These are phyloP conservation scores for Podospora pseudocomata DNA, from an alignment of 495 filamentous ascomycete species.

Conservation along the genomic window DNA sequence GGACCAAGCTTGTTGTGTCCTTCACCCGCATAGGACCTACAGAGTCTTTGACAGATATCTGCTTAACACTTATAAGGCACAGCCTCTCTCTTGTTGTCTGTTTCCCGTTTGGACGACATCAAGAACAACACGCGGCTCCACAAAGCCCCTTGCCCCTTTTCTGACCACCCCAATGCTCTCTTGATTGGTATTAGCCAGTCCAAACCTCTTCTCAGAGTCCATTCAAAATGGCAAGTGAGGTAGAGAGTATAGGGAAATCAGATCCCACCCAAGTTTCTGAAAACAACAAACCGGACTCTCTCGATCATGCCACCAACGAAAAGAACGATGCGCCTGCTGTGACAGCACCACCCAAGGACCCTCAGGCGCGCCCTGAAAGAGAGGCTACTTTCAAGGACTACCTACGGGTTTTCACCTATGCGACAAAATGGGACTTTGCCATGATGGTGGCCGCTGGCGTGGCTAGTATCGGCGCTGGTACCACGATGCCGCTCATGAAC, in stretches of 20 bases:
- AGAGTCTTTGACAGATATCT: background rate
- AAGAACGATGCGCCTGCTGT: background rate
- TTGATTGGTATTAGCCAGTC: background rate
- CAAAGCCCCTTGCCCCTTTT: background rate
- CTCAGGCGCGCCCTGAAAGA: constrained; percentile 38
- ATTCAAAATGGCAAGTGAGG: background rate
- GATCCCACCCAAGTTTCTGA: background rate
- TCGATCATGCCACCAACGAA: background rate
- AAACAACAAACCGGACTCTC: background rate
- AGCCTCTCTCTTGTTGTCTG: background rate
- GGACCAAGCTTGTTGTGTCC: background rate
- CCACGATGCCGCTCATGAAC: constrained; percentile 39
- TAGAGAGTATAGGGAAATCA: background rate
- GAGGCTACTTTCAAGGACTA: constrained; percentile 44
- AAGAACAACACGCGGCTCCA: background rate
- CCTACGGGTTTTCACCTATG: constrained; percentile 45
- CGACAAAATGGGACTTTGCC: constrained; percentile 39
- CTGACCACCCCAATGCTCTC: background rate
- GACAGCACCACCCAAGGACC: constrained; percentile 16
- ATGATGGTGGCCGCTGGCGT: constrained; percentile 36
- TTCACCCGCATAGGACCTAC: background rate
- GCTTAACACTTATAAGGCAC: background rate
- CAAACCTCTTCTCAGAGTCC: background rate
- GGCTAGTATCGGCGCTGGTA: constrained; percentile 33
- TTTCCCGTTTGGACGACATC: background rate